phyloP scores from a whole-genome alignment of 106 monocot genomes.

The Dioscorea zingiberensis region DNA sequence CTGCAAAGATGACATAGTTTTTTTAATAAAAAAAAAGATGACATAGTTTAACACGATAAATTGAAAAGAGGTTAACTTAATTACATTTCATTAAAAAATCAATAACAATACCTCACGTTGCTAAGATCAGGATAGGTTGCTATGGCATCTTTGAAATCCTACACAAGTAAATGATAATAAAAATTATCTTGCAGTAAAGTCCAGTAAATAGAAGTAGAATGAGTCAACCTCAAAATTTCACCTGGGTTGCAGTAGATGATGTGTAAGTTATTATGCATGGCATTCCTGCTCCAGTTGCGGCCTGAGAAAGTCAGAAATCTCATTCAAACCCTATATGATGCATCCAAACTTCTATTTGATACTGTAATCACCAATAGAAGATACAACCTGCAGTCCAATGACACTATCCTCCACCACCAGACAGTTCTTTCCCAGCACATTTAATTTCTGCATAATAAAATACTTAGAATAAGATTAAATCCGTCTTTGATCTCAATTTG shows the following conservation, averaged over 20 bases:
- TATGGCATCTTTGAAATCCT: conserved; percentile 92
- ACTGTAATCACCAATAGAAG: background rate
- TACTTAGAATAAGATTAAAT: background rate
- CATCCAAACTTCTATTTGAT: background rate
- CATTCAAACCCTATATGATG: conserved; percentile 1
- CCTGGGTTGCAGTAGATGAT: conserved; percentile 88
- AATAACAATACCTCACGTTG: conserved; percentile 63
- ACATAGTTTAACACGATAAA: too few species aligned
- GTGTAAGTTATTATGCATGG: conserved; percentile 91
- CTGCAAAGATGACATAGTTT: conserved; percentile 29
- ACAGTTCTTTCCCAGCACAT: conserved; percentile 52
- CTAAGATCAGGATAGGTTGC: conserved; percentile 80
- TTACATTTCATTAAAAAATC: background rate
- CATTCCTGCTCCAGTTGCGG: conserved; percentile 95
- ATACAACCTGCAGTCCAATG: conserved; percentile 79
- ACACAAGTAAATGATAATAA: conserved; percentile 4
- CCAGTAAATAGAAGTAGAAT: background rate
- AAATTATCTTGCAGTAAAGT: background rate
- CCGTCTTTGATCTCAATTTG: too few species aligned
- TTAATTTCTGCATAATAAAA: conserved; percentile 42
- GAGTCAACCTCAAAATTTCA: conserved; percentile 7
- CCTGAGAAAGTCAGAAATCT: conserved; percentile 35
- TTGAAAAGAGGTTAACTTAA: background rate
- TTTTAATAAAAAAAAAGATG: background rate
- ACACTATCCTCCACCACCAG: conserved; percentile 97